Base-by-base conservation (phyloP, 768 basidiomycete species). In the Termitomyces sp. region DNA sequence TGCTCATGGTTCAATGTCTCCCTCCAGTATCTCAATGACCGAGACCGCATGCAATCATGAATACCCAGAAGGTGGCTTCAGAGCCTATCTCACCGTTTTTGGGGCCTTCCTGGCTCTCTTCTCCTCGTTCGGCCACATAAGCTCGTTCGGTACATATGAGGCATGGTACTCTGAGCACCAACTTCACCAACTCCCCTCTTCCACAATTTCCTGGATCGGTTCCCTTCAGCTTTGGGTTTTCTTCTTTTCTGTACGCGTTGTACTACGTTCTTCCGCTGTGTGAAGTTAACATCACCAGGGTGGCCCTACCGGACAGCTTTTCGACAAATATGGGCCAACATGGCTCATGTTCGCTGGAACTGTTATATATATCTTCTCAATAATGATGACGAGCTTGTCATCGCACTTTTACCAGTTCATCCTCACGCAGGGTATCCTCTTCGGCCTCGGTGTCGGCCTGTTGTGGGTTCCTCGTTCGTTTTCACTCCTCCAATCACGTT, bases 101-200 rank as follows among this genome's bases (percentile, higher is more conserved):
- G 89, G 88, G 0, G 85, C 86, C 0, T 87, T 86, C 68, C 67
- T 87, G 30, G 83, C 84, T 8, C 74, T 89, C 8, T 83, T 88
- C 71, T 86, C 81, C 67, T 83, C 86, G 2, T 88, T 90, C 67
- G 88, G 88, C 9, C 85, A 84, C 63, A 82, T 89, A 75, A 86
- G 77, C 54, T 81, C 87, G 47, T 90, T 89, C 61, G 88, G 88
- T 16, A 86, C 85, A 44, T 90, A 83, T 68, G 85, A 88, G 68
- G 71, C 82, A 13, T 89, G 83, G 82, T 89, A 90, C 63, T 74
- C 78, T 11, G 70, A 69, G 15, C 82, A 90, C 68, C 83, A 89
- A 67, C 76, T 90, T 18, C 67, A 68, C 18, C 68, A 76, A 62
- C 61, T 78, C 37, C 70, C 82, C 15, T 72, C 83, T 15, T 84